Conservation (phyloP, 1,284 basidiomycete genomes). For the Wolfiporia cocos region DNA sequence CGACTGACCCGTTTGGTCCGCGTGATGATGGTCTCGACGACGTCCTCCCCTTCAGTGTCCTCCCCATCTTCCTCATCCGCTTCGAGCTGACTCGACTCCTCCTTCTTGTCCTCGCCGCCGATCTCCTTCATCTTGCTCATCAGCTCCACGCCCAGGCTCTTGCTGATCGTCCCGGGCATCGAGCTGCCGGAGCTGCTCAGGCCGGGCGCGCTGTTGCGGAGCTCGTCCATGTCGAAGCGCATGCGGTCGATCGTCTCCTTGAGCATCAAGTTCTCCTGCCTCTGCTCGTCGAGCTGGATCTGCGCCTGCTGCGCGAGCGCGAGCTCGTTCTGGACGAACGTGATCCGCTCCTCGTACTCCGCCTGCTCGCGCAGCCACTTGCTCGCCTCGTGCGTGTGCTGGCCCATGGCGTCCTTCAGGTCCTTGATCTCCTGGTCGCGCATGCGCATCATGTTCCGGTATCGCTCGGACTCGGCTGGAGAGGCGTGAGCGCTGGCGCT, state of each 20-base stretch:
- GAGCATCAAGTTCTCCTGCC: conserved; percentile 84
- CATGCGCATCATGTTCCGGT: conserved; percentile 65
- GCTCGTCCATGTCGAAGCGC: conserved; percentile 86
- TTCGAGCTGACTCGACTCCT: conserved; percentile 11
- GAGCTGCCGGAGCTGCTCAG: conserved; percentile 30
- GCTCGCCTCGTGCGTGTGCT: conserved; percentile 56
- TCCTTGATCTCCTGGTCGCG: conserved; percentile 69
- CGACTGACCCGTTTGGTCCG: conserved; percentile 62
- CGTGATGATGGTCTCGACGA: conserved; percentile 78
- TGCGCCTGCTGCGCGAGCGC: conserved; percentile 62
- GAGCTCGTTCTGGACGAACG: conserved; percentile 63
- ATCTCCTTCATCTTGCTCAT: conserved; percentile 49
- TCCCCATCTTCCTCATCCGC: conserved; percentile 35
- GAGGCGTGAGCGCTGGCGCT: conserved; percentile 19
- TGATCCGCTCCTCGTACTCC: conserved; percentile 61
- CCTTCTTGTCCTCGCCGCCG: conserved; percentile 35
- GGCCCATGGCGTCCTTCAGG: conserved; percentile 47
- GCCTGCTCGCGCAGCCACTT: conserved; percentile 63
- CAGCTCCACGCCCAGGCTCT: conserved; percentile 80
- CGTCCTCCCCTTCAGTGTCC: conserved; percentile 64
- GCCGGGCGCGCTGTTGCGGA: conserved; percentile 49
- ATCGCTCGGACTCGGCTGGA: conserved; percentile 64
- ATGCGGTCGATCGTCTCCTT: conserved; percentile 93
- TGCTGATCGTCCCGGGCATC: conserved; percentile 62
- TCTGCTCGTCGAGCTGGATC: conserved; percentile 76